Evolutionary conservation across 257 asterid genomes (phyloP).

Genomic region (Plantago ovata): DNA sequence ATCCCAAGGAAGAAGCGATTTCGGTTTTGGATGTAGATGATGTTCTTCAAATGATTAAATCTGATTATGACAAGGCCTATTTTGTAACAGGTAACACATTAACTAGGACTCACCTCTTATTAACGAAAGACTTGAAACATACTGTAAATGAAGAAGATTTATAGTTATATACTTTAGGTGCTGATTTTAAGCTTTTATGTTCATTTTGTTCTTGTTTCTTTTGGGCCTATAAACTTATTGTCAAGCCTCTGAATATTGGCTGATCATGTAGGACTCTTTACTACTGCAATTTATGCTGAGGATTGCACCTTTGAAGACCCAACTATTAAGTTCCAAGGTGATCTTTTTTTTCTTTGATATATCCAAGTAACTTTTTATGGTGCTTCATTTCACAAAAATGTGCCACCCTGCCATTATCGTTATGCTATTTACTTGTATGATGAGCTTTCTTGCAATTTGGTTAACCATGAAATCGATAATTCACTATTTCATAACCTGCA

Average conservation of each 20-base stretch:
- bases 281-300: slow-evolving; percentile 62
- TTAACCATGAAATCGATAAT: slow-evolving; percentile 3
- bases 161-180: too few relatives aligned
- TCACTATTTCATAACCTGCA: slow-evolving; percentile 26
- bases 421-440: neutral
- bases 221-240: neutral
- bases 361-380: neutral
- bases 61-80: slow-evolving; percentile 70
- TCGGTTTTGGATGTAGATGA: slow-evolving; percentile 45
- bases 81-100: slow-evolving; percentile 74
- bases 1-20: slow-evolving; percentile 26
- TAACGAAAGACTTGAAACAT: too few relatives aligned
- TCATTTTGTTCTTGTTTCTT: neutral
- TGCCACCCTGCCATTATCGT: neutral
- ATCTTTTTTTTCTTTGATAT: neutral
- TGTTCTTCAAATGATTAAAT: slow-evolving; percentile 50
- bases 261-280: slow-evolving; percentile 47
- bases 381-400: too few relatives aligned
- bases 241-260: slow-evolving; percentile 18
- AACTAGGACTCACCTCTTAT: slow-evolving; percentile 1
- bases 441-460: slow-evolving; percentile 1
- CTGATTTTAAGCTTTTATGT: neutral
- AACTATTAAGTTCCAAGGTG: slow-evolving; percentile 75
- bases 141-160: neutral
- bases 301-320: slow-evolving; percentile 89